Base-by-base conservation (phyloP, 2,329 filamentous ascomycete species). In the Penicillium sp. region DNA sequence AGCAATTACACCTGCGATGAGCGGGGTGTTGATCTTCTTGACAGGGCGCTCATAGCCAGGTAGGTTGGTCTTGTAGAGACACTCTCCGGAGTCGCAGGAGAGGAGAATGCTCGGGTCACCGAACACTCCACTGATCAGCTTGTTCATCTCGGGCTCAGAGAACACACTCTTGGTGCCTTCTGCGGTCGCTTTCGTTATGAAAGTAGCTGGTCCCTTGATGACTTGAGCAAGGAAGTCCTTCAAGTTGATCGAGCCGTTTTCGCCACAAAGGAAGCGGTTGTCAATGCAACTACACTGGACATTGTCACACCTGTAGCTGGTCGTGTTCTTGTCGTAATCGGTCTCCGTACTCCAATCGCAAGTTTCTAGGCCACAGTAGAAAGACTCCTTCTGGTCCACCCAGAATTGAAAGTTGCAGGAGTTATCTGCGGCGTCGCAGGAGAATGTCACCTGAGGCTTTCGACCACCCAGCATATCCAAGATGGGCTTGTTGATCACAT, bases 341-440 rank as follows among this genome's bases (percentile, higher is more conserved):
- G 86, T 86, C 52, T 88, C 81, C 69, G 87, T 84, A 46, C 75
- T 81, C 65, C 89, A 94, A 15, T 83, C 74, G 76, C 94, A 99
- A 15, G 86, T 87, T 65, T 90, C 85, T 53, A 99, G 79, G 57
- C 88, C 86, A 76, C 95, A 99, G 74, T 95, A 99, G 78, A 99
- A 99, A 1, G 94, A 97, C 74, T 99, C 94, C 58, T 83, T 80
- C 62, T 93, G 84, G 63, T 95, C 92, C 44, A 99, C 90, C 93
- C 94, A 99, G 75, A 99, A 99, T 74, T 99, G 94, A 63, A 99
- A 99, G 69, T 96, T 94, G 68, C 94, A 99, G 18, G 87, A 85
- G 18, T 83, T 79, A 4, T 85, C 79, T 47, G 88, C 84, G 33
- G 83, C 84, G 66, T 92, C 85, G 72, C 94, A 99, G 28, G 87